Conservation (phyloP, 2,329 filamentous ascomycete genomes). For the Talaromyces funiculosus region DNA sequence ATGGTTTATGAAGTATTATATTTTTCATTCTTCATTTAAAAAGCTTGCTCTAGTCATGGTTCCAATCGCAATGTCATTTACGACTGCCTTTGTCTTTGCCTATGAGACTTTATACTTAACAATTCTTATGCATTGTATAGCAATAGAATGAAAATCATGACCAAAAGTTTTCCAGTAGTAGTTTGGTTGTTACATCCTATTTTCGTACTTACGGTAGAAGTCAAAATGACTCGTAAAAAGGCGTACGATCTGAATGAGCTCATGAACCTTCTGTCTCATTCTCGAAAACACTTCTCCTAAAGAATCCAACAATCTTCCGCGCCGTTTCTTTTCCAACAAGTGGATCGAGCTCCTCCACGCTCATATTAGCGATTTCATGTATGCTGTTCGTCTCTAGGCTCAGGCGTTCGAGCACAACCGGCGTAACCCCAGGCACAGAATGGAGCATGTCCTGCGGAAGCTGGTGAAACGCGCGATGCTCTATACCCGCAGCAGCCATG, state of each 20-base stretch:
- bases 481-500: constrained; percentile 50
- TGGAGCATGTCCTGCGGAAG: constrained; percentile 87
- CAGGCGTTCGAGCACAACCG: constrained; percentile 68
- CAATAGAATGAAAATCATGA: constrained; percentile 4
- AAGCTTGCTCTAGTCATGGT: not conserved
- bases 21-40: not conserved
- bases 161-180: not conserved
- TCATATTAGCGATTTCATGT: constrained; percentile 79
- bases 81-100: constrained; percentile 1
- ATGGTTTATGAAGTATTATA: constrained; percentile 4
- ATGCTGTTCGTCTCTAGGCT: constrained; percentile 70
- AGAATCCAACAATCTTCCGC: constrained; percentile 73
- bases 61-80: not conserved
- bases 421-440: constrained; percentile 75
- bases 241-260: not conserved
- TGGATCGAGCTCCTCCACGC: constrained; percentile 63
- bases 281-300: constrained; percentile 60
- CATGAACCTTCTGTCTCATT: constrained; percentile 17
- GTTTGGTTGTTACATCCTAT: not conserved
- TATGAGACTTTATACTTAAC: not conserved
- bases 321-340: constrained; percentile 73
- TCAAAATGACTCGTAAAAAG: not conserved
- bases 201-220: not conserved
- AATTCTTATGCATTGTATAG: constrained; percentile 6
- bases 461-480: constrained; percentile 68